phyloP scores from a whole-genome alignment of 2,329 filamentous ascomycete species.

The Scedosporium boydii region DNA sequence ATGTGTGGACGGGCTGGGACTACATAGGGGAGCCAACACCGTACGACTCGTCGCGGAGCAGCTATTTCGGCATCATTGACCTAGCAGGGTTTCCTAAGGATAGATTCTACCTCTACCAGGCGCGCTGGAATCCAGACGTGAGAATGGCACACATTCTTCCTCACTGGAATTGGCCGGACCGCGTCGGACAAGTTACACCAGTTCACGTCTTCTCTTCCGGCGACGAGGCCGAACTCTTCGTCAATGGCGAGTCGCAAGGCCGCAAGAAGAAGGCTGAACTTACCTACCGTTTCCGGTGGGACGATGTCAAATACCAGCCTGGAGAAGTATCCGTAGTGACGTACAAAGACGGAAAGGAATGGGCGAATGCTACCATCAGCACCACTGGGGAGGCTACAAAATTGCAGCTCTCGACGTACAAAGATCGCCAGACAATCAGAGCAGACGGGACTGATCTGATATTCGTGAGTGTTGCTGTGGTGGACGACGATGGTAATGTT shows the following conservation, averaged over 20 bases:
- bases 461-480: constrained; percentile 34
- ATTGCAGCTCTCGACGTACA: constrained; percentile 23
- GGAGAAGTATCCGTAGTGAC: constrained; percentile 37
- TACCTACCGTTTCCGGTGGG: constrained; percentile 43
- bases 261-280: constrained; percentile 22
- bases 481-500: constrained; percentile 30
- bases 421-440: constrained; percentile 28
- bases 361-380: constrained; percentile 30
- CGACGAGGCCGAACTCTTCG: constrained; percentile 44
- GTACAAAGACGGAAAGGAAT: constrained; percentile 35
- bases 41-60: constrained; percentile 36
- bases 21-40: constrained; percentile 42
- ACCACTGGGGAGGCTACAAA: constrained; percentile 30
- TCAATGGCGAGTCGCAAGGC: constrained; percentile 39
- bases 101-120: constrained; percentile 44
- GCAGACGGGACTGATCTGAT: constrained; percentile 35
- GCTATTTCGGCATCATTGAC: constrained; percentile 48
- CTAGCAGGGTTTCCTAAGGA: constrained; percentile 49
- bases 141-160: constrained; percentile 42
- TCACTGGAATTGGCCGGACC: constrained; percentile 47
- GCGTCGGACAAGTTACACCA: constrained; percentile 36
- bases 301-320: constrained; percentile 36
- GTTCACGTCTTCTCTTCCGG: constrained; percentile 43
- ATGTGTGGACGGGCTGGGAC: constrained; percentile 41
- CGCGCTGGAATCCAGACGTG: constrained; percentile 39